These are phyloP conservation scores for Sporothrix sp. DNA, from an alignment of 2,329 filamentous ascomycete genomes.

Conservation along the genomic window DNA sequence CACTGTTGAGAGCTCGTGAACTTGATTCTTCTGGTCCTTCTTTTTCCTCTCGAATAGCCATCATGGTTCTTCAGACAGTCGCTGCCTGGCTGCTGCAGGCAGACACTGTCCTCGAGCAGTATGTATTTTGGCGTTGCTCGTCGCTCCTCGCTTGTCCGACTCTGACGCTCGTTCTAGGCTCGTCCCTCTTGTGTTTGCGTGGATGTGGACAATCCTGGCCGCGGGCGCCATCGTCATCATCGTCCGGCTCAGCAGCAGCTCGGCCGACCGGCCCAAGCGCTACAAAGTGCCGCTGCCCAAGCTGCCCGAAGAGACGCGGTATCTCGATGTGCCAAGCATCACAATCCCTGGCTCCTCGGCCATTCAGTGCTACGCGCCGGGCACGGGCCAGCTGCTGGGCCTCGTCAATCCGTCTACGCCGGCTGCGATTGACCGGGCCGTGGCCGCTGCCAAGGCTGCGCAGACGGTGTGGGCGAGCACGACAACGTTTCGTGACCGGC, in stretches of 20 bases:
- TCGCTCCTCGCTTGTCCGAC: too few species aligned
- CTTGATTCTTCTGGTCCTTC: background rate
- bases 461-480: constrained; percentile 66
- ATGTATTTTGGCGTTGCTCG: background rate
- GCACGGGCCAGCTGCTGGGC: constrained; percentile 76
- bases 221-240: constrained; percentile 9
- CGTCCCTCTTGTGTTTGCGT: constrained; percentile 1
- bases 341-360: constrained; percentile 52
- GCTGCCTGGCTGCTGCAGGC: constrained; percentile 8
- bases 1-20: background rate
- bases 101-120: constrained; percentile 4
- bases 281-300: constrained; percentile 57
- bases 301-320: constrained; percentile 44
- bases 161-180: background rate
- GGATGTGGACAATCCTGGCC: constrained; percentile 10
- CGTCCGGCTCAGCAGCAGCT: constrained; percentile 21
- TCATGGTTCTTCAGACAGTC: constrained; percentile 9
- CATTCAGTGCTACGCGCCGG: constrained; percentile 81
- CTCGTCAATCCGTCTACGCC: constrained; percentile 66
- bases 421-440: constrained; percentile 67
- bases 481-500: constrained; percentile 68
- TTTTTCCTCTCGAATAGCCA: background rate
- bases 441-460: constrained; percentile 63
- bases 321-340: constrained; percentile 10
- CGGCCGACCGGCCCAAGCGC: constrained; percentile 34